Base-by-base conservation (phyloP, 352 stramenopile genomes). In the Pythium apleroticum region DNA sequence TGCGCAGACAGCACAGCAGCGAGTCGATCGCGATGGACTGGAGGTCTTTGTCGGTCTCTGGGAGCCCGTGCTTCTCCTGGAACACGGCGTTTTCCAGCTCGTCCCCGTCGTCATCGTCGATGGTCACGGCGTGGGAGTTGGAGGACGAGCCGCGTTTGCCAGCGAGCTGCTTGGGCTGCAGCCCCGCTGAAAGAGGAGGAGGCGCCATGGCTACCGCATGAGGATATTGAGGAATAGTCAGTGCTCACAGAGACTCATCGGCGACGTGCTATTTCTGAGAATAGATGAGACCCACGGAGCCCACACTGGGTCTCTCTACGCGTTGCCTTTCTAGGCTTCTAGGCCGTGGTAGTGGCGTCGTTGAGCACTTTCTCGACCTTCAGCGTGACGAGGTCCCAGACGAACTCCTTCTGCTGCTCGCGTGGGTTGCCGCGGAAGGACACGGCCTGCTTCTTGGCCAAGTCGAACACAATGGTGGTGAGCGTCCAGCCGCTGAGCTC, bases 401-500 rank as follows among this genome's bases (percentile, higher is more conserved):
- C 57, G 11, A 83, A 72, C 28, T 81, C 74, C 24, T 73, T 35
- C 17, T 60, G 65, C 54, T 64, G 54, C 35, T 60, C 58, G 25
- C 55, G 53, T 19, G 80, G 80, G n/a, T 89, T 89, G 6, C 75
- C 73, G 4, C 63, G 60, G 71, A 77, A 86, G 54, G 76, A 84
- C 20, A 80, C 57, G n/a, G 80, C 80, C 37, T 69, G 68, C 28
- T 72, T 73, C 52, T 67, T 39, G 22, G 57, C 30, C 22, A 92
- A 48, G 46, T 92, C 79, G 62, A 92, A 92, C 4, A 86, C 73
- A 39, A 90, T 66, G 6, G 83, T 89, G 37, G 80, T 80, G 30
- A 92, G 71, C 48, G 83, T 92, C 79, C 79, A 90, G 20, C 82
- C 82, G 1, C 81, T 90, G 28, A 90, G 59, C 28, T 92, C 83